Conservation (phyloP, 495 filamentous ascomycete genomes). For the Aspergillus diversus region DNA sequence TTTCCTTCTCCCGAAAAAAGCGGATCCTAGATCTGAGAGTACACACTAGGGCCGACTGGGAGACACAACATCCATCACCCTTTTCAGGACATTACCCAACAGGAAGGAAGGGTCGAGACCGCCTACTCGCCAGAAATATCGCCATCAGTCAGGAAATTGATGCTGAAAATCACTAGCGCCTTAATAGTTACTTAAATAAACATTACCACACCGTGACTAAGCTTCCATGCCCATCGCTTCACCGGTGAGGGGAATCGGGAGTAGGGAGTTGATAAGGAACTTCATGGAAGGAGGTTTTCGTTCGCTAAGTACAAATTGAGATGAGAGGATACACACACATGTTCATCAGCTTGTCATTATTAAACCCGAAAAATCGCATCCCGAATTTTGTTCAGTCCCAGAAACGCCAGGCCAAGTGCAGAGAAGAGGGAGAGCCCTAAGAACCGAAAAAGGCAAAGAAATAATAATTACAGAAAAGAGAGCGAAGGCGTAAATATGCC, state of each 20-base stretch:
- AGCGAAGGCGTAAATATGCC: neutral
- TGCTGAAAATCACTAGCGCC: no score
- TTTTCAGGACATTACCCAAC: no score
- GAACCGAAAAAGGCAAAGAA: neutral
- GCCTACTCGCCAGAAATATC: no score
- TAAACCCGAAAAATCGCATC: neutral
- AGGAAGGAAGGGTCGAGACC: no score
- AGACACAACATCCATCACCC: no score
- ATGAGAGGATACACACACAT: neutral
- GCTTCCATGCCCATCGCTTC: neutral
- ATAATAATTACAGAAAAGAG: constrained; percentile 5
- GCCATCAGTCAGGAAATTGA: no score
- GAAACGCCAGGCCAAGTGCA: neutral
- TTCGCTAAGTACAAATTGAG: no score
- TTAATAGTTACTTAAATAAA: no score
- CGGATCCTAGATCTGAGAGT: no score
- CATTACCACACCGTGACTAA: no score
- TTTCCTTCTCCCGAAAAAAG: no score
- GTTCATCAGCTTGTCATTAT: neutral
- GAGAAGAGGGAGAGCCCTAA: neutral
- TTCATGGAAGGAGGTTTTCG: neutral
- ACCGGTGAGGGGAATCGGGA: neutral
- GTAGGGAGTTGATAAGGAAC: neutral
- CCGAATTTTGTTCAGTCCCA: neutral
- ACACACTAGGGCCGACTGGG: no score